phyloP scores from a whole-genome alignment of 1,284 basidiomycete genomes.

The Tremellales sp. region DNA sequence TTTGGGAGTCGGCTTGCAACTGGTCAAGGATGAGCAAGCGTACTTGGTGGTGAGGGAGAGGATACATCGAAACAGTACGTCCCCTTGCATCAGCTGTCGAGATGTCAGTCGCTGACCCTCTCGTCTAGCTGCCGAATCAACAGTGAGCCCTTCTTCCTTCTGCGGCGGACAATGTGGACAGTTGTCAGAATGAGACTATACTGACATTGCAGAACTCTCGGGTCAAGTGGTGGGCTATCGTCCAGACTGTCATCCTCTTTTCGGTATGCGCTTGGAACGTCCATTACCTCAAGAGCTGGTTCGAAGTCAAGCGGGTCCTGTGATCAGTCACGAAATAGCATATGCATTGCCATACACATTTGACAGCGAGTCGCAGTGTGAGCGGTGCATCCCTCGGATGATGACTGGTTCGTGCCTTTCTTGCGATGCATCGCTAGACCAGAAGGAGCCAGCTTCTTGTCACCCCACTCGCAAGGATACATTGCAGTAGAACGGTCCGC shows the following conservation, averaged over 20 bases:
- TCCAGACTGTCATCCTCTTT: constrained; percentile 83
- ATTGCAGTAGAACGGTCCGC: too few relatives aligned
- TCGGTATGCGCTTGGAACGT: constrained; percentile 93
- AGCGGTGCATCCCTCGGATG: too few relatives aligned
- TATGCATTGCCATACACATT: too few relatives aligned
- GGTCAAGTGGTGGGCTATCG: constrained; percentile 98
- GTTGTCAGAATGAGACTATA: too few relatives aligned
- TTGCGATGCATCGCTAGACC: too few relatives aligned
- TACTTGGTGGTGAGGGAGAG: constrained; percentile 94
- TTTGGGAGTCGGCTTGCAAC: constrained; percentile 75
- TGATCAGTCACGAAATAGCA: too few relatives aligned
- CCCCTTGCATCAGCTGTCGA: not conserved
- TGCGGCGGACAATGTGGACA: not conserved
- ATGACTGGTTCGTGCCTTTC: too few relatives aligned
- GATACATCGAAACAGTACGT: constrained; percentile 75
- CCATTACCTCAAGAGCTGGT: constrained; percentile 90
- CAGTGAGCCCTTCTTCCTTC: constrained; percentile 42
- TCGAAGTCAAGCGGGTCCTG: constrained; percentile 91
- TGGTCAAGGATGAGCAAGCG: constrained; percentile 98
- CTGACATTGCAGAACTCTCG: constrained; percentile 65
- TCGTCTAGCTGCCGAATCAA: constrained; percentile 72
- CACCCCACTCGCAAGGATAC: too few relatives aligned
- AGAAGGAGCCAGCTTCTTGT: too few relatives aligned
- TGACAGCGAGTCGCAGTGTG: too few relatives aligned
- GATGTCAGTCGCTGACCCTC: too few relatives aligned